Evolutionary conservation across 1,139 yeast genomes (phyloP).

Genomic region (Pichia sorboxylosa): DNA sequence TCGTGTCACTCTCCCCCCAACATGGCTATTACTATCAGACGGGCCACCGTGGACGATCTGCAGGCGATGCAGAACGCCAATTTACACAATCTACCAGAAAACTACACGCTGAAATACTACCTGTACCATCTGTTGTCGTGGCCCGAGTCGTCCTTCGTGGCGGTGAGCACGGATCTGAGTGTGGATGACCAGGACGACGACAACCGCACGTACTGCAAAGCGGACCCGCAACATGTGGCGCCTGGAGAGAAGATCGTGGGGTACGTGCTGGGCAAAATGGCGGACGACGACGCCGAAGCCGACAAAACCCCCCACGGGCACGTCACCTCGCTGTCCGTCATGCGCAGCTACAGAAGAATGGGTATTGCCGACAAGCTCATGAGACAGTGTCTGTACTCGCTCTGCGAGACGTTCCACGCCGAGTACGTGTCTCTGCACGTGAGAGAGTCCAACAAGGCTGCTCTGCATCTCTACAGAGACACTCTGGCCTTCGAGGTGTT

Average conservation of each 20-base stretch:
- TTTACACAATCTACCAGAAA: constrained; percentile 86
- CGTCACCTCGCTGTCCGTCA: constrained; percentile 84
- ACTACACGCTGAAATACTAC: constrained; percentile 83
- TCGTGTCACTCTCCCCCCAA: too few relatives aligned
- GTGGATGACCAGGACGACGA: constrained; percentile 28
- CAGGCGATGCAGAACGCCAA: constrained; percentile 97
- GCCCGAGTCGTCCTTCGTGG: constrained; percentile 98
- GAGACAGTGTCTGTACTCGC: constrained; percentile 72
- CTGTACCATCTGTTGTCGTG: constrained; percentile 88
- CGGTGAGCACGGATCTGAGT: constrained; percentile 50
- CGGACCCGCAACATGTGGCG: constrained; percentile 42
- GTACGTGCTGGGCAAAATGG: constrained; percentile 92
- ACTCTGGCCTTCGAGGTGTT: constrained; percentile 74
- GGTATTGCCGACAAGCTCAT: constrained; percentile 90
- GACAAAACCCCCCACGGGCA: constrained; percentile 80
- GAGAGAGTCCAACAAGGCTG: constrained; percentile 87
- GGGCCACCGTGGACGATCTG: constrained; percentile 75
- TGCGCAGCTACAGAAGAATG: constrained; percentile 90
- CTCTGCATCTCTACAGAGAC: constrained; percentile 81
- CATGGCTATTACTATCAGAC: constrained; percentile 78
- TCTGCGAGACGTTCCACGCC: constrained; percentile 76
- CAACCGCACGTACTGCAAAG: constrained; percentile 31
- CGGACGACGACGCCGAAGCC: constrained; percentile 52
- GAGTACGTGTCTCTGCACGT: constrained; percentile 86
- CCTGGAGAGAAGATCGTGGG: constrained; percentile 80